phyloP scores from a whole-genome alignment of 345 rosid species.

The Arabidopsis suecica region DNA sequence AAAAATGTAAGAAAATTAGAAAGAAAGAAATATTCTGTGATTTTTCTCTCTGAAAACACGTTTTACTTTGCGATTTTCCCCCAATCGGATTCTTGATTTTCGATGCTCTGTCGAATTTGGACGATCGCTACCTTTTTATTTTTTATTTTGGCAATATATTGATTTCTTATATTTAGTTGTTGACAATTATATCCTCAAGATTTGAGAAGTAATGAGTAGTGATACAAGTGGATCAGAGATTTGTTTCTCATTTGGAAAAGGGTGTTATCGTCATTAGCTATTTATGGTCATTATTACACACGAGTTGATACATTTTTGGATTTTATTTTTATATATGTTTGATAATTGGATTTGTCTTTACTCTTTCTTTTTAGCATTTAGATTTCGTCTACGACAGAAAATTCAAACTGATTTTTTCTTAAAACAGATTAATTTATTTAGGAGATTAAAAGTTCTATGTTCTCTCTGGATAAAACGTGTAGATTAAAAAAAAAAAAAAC shows the following conservation, averaged over 20 bases:
- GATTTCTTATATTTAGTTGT: neutral
- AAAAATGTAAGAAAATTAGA: constrained; percentile 23
- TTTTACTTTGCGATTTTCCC: neutral
- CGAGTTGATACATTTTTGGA: constrained; percentile 27
- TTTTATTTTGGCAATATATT: constrained; percentile 2
- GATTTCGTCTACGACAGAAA: constrained; percentile 14
- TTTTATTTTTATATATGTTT: neutral
- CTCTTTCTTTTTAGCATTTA: constrained; percentile 20
- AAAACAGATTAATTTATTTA: constrained; percentile 5
- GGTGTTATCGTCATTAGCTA: constrained; percentile 25
- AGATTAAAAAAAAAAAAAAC: neutral
- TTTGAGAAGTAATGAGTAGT: neutral
- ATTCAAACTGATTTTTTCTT: constrained; percentile 2
- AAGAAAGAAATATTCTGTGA: neutral
- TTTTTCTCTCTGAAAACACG: constrained; percentile 7
- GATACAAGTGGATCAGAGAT: neutral
- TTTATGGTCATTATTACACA: constrained; percentile 24
- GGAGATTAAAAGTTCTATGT: neutral
- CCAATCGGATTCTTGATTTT: constrained; percentile 35
- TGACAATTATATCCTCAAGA: constrained; percentile 1
- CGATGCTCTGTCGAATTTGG: constrained; percentile 27
- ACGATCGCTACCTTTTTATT: neutral
- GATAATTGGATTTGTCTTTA: constrained; percentile 7
- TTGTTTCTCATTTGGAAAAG: neutral
- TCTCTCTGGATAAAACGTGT: neutral